Evolutionary conservation across 2,329 filamentous ascomycete genomes (phyloP), one percentile per base, ranked within the genome.

Genomic region (Diplodia mutila): DNA sequence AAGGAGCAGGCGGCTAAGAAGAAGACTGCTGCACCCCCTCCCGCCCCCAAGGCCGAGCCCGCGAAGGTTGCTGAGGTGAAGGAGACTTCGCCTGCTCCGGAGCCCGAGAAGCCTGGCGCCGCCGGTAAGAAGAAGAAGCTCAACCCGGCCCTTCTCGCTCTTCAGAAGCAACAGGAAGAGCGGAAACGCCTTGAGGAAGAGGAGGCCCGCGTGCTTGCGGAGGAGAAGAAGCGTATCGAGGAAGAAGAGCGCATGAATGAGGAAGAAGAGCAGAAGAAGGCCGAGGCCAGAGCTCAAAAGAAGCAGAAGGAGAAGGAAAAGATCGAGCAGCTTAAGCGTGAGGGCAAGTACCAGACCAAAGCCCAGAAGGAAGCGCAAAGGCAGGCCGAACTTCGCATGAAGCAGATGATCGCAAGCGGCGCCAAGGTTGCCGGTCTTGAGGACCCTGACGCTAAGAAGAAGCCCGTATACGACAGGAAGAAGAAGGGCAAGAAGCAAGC

Each of bases 61-160:
- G 74, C 75, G 83, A 87, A 79, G 79, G 67, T 80, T 23, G 70
- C 75, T 32, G 77, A 78, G 64, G 48, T 82, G 16, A 81, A 80
- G 39, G 74, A 53, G 37, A 69, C 65, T 18, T 73, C 78, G 25
- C 69, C 77, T 18, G 71, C 75, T 42, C 71, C 79, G n/a, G 75
- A 76, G 57, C 73, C 80, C 32, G 66, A 63, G 37, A 73, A 79
- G 29, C 55, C 70, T 11, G 72, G 74, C 57, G 76, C 80, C 46
- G 82, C 85, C 32, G 89, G 87, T 53, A 97, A 97, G 84, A 90
- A 90, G 76, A 98, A 97, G 88, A 99, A 98, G 84, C 73, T 98
- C 21, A 91, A 91, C 14, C 84, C 91, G 66, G 89, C 90, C 66
- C 84, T 96, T 54, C 85, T 87, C 59, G 83, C 89, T 53, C 82